Conservation (phyloP, 2,329 filamentous ascomycete species). For the Arthrobotrys megalospora region DNA sequence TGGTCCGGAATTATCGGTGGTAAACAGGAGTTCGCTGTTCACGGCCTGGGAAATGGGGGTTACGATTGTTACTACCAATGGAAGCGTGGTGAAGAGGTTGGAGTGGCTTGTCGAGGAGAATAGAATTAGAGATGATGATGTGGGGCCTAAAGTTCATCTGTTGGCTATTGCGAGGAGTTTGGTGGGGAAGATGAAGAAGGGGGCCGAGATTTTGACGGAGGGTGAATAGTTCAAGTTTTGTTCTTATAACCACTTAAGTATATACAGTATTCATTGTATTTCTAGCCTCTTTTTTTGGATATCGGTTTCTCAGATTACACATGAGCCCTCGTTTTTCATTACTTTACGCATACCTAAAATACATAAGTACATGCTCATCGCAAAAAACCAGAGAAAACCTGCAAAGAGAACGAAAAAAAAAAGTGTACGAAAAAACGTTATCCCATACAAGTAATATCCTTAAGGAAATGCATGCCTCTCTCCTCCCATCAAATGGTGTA, state of each 20-base stretch:
- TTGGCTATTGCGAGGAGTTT: constrained; percentile 77
- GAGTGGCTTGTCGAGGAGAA: constrained; percentile 74
- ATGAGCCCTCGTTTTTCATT: constrained; percentile 9
- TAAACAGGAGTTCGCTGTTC: constrained; percentile 80
- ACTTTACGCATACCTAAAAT: constrained; percentile 25
- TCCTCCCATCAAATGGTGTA: neutral
- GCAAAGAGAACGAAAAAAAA: neutral
- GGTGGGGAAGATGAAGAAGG: constrained; percentile 76
- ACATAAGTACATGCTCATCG: constrained; percentile 14
- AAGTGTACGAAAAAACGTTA: neutral
- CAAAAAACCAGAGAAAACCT: neutral
- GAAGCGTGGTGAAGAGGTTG: constrained; percentile 77
- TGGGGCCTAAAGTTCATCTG: constrained; percentile 76
- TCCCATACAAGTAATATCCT: constrained; percentile 17
- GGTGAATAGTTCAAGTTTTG: neutral
- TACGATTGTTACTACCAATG: constrained; percentile 81
- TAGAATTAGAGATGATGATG: constrained; percentile 69
- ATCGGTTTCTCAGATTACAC: neutral
- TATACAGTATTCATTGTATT: neutral
- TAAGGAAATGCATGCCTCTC: neutral
- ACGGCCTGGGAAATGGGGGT: constrained; percentile 77
- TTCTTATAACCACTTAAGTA: neutral
- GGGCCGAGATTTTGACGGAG: constrained; percentile 44
- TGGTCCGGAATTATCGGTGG: constrained; percentile 71
- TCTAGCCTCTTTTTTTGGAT: neutral